Base-by-base conservation (phyloP, 768 basidiomycete genomes). In the Rickenella mellea region DNA sequence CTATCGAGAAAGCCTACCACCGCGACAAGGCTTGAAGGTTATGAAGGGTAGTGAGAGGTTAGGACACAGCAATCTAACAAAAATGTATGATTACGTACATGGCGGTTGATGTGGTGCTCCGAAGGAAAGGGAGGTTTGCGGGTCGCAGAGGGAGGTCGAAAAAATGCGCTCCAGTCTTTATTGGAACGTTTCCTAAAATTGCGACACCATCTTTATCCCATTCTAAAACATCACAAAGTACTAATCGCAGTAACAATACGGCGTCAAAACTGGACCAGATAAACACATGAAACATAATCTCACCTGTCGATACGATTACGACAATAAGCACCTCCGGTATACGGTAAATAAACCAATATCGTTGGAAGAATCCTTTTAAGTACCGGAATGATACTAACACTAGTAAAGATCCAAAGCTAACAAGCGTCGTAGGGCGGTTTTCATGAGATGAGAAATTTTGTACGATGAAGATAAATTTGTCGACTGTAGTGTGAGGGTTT, bases 1-100 rank as follows among this genome's bases (percentile, higher is more conserved):
- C 85, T 89, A 58, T 99, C 94, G 46, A 99, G 66, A 58, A 93
- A 96, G 1, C 96, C 96, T 17, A 90, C 73, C 30, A 94, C 71
- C 0, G 85, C 76, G 39, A 88, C 82, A 40, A 91, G 57, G 25
- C 84, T 87, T 72, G 1, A 94, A 50, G 15, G 25, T 15, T 31
- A 29, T 15, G 15, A 32, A n/a, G 19, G 41, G 8, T 2, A 44
- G 15, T 40, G 29, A 22, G n/a, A 38, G 26, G 27, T 43, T 22
- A 25, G 37, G 10, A 37, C 30, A 31, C 17, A 35, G 8, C 30
- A 28, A 14, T 33, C 15, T 12, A 24, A 15, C 15, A 31, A 19
- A 27, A 24, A 25, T 31, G 26, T 14, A 38, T 11, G n/a, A 25
- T 17, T 2, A 48, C 66, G 53, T 55, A 83, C 83, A 87, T 73